Base-by-base conservation (phyloP, 106 monocot species). In the Dendrobium catenatum region DNA sequence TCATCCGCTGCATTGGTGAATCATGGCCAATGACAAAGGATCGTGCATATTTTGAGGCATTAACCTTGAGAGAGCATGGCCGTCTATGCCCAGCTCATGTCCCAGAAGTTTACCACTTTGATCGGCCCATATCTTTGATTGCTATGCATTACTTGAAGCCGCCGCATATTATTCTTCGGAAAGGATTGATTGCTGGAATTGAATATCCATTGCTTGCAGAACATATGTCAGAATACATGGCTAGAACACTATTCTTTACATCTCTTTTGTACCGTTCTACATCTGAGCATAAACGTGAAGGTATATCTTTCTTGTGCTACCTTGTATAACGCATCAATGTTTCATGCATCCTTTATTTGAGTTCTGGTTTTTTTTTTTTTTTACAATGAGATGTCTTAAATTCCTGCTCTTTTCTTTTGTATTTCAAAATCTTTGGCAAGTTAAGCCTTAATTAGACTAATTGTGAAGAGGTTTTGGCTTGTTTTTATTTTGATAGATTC, bases 11-110 rank as follows among this genome's bases (percentile, higher is more conserved):
- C 82, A 83, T 98, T 55, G 98, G 98, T 7, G 91, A 95, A 46
- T 99, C 98, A 73, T 99, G 94, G 94, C 93, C 95, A 56, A 86
- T 99, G 93, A 90, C 95, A 42, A 95, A 88, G 82, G 95, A 99
- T 41, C 83, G 98, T 42, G 92, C 95, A 67, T 95, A 99, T 79
- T 99, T 91, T 87, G 95, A 99, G 81, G 82, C 87, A 19, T 66
- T 86, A 20, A 82, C 91, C 16, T 84, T 99, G 80, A 88, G 82
- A 79, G 84, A 95, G 76, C 98, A 99, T 70, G 91, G 98, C 19
- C 79, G 81, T 64, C 61, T 93, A 44, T 95, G 98, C 79, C 93
- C 95, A n/a, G n/a, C 86, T 66, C 85, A 95, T 83, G 93, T 90
- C 5, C 98, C 98, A 6, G 88, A 99, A 88, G 93, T 99, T 70